A percentile compares a stretch with the other conserved stretches of the same genome.
Conservation (phyloP, 257 asterid species). For the Fraxinus pennsylvanica region DNA sequence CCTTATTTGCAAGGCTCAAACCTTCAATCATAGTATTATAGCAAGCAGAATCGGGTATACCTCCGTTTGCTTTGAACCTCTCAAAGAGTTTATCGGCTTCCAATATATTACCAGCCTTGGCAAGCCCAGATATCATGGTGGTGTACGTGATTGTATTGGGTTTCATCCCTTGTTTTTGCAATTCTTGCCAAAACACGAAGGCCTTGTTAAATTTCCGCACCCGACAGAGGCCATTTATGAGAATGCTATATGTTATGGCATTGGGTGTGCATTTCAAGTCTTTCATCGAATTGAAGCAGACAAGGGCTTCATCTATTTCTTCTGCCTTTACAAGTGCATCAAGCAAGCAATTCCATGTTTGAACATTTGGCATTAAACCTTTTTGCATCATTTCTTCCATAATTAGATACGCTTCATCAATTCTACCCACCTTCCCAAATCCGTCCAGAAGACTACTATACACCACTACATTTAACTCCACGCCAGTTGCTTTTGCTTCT, state of each 20-base stretch:
- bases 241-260: slow-evolving; percentile 61
- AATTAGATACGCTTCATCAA: slow-evolving; percentile 90
- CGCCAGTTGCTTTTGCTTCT: slow-evolving; percentile 86
- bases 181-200: slow-evolving; percentile 95
- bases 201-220: slow-evolving; percentile 93
- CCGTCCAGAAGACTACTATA: slow-evolving; percentile 92
- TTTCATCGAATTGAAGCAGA: slow-evolving; percentile 89
- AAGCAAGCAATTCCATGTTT: slow-evolving; percentile 96
- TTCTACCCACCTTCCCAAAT: slow-evolving; percentile 92
- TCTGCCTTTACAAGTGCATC: slow-evolving; percentile 91
- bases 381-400: slow-evolving; percentile 94
- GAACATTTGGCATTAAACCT: slow-evolving; percentile 64
- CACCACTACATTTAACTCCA: slow-evolving; percentile 67
- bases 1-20: slow-evolving; percentile 69
- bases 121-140: slow-evolving; percentile 93
- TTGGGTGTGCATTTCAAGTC: slow-evolving; percentile 75
- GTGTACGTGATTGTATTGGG: slow-evolving; percentile 73
- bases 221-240: slow-evolving; percentile 82
- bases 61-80: slow-evolving; percentile 76
- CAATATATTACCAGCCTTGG: slow-evolving; percentile 82
- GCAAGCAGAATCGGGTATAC: slow-evolving; percentile 88
- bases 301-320: slow-evolving; percentile 91
- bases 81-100: slow-evolving; percentile 76
- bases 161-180: slow-evolving; percentile 85
- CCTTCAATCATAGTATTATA: slow-evolving; percentile 91